Evolutionary conservation across 257 asterid species (phyloP).

Genomic region (Rehmannia glutinosa): DNA sequence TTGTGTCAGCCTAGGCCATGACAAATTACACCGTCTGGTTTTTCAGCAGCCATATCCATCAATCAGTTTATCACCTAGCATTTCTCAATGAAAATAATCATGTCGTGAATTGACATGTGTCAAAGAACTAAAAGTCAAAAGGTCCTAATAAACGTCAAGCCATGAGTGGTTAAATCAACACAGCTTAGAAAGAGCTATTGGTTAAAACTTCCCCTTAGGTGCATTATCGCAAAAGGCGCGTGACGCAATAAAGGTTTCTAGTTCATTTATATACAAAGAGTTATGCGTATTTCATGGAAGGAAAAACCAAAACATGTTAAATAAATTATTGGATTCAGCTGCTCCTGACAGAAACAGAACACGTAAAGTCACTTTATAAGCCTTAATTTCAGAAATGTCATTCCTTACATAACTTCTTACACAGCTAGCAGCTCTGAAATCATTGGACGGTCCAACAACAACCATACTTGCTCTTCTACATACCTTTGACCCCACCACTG

Average conservation of each 20-base stretch:
- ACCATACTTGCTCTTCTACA: constrained; percentile 33
- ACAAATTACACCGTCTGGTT: neutral
- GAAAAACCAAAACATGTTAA: neutral
- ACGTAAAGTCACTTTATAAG: constrained; percentile 4
- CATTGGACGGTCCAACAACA: constrained; percentile 60
- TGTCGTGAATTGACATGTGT: neutral
- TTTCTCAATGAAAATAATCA: neutral
- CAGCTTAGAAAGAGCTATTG: neutral
- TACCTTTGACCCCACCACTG: constrained; percentile 45
- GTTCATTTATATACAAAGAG: too few species aligned
- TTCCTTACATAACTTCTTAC: constrained; percentile 50
- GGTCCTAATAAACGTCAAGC: neutral
- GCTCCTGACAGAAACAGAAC: neutral
- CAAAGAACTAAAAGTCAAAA: neutral
- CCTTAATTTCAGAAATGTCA: constrained; percentile 25
- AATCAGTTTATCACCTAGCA: neutral
- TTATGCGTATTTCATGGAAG: neutral
- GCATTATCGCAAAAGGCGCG: neutral
- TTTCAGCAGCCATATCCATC: constrained; percentile 16
- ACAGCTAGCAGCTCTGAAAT: constrained; percentile 57
- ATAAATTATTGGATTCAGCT: neutral
- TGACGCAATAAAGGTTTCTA: too few species aligned
- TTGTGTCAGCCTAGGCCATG: neutral
- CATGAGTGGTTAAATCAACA: neutral
- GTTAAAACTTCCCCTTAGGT: neutral